phyloP scores from a whole-genome alignment of 352 stramenopile species.

The Globisporangium nagaii region DNA sequence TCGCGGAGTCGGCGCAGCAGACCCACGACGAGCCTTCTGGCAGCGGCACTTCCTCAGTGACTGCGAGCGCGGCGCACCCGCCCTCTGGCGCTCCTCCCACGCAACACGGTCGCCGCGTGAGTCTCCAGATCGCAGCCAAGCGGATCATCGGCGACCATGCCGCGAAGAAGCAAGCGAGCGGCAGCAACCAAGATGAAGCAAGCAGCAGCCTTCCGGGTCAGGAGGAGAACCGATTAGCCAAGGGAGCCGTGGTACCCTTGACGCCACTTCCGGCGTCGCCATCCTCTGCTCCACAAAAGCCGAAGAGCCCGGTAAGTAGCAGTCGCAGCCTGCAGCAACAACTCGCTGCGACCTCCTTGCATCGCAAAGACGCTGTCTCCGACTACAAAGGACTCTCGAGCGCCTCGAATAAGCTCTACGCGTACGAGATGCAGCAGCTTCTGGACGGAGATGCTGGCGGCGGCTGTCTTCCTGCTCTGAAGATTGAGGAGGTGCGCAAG shows the following conservation, averaged over 20 bases:
- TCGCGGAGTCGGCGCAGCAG: conserved; percentile 13
- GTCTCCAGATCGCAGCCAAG: conserved; percentile 31
- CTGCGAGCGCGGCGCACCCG: not conserved
- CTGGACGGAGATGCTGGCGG: conserved; percentile 10
- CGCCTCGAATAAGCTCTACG: conserved; percentile 30
- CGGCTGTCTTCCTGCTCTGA: conserved; percentile 19
- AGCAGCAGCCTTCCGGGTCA: not conserved
- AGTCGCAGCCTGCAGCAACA: not conserved
- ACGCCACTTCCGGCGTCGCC: not conserved
- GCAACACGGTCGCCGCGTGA: conserved; percentile 7
- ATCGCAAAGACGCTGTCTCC: conserved; percentile 26
- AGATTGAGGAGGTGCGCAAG: conserved; percentile 50
- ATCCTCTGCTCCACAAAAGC: not conserved
- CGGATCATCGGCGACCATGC: conserved; percentile 21
- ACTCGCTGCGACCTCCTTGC: too few species aligned
- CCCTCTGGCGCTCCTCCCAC: not conserved
- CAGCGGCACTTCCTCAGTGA: not conserved
- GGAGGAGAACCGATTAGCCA: not conserved
- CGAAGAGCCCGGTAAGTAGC: conserved; percentile 2
- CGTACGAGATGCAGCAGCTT: conserved; percentile 20
- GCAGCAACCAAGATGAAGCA: conserved; percentile 21
- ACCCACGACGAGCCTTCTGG: not conserved
- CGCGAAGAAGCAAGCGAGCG: conserved; percentile 7
- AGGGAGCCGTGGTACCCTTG: too few species aligned
- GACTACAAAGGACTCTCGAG: conserved; percentile 29